Base-by-base conservation (phyloP, 1,284 basidiomycete genomes). In the Apiotrichum siamense region DNA sequence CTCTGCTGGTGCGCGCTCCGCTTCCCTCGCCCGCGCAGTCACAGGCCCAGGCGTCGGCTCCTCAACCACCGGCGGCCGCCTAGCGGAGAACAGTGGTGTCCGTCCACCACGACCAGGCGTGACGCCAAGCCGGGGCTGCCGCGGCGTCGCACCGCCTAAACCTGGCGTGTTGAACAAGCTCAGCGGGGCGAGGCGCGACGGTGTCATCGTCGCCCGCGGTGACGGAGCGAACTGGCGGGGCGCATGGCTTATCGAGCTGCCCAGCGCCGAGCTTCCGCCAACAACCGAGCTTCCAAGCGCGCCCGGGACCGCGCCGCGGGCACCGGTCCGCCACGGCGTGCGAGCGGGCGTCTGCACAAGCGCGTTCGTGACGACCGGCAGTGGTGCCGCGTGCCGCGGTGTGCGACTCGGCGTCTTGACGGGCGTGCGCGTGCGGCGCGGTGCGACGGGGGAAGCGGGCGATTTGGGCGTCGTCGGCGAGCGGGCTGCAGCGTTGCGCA, bases 301-400 rank as follows among this genome's bases (percentile, higher is more conserved):
- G 62, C 60, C 36, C 60, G 42, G 7, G 57, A 44, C n/a, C 52
- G 31, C 11, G 39, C 44, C 39, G 27, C 38, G 20, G 41, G 9
- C 26, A 18, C n/a, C 5, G 58, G 21, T n/a, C 12, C 29, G 9
- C 60, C 51, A 24, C 47, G 58, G 65, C 38, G 35, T 21, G 41
- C 18, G 26, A 5, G 32, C 17, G 9, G 44, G 27, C 15, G 67
- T 65, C 12, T 48, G 40, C 17, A 70, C 63, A 21, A 68, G 57
- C 4, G 58, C 60, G 47, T 69, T 69, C 15, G 65, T 61, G 3
- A 69, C 55, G 29, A 60, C 56, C 5, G 61, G 64, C 51, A 60
- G 21, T 10, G 42, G 25, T 21, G 26, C 9, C 24, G 42, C 21
- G 42, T 13, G 13, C 29, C 43, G 13, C 18, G 4, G 18, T 18